These are phyloP conservation scores for Pythium grandisporangium DNA, from an alignment of 352 stramenopile genomes.

Conservation along the genomic window DNA sequence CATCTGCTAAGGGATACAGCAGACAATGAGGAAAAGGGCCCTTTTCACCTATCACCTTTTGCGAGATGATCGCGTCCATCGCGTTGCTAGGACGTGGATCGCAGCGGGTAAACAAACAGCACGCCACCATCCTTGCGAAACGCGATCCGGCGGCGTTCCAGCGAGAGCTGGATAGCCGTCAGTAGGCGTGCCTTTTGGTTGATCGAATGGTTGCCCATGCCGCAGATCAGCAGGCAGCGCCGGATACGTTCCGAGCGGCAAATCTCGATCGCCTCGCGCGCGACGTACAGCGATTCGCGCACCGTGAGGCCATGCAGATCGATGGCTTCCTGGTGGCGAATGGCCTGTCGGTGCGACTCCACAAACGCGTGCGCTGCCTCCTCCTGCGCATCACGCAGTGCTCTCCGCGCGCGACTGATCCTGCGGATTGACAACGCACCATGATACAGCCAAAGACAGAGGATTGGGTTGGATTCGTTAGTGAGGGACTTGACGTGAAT, in stretches of 20 bases:
- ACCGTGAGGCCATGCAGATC: conserved; percentile 65
- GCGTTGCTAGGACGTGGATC: conserved; percentile 9
- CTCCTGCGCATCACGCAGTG: conserved; percentile 51
- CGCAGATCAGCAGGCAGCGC: conserved; percentile 50
- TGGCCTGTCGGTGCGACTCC: conserved; percentile 28
- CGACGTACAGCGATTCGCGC: conserved; percentile 50
- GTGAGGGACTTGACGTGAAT: background rate
- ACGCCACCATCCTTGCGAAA: conserved; percentile 45
- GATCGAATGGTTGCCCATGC: conserved; percentile 58
- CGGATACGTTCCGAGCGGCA: conserved; percentile 50
- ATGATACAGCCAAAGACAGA: conserved; percentile 1
- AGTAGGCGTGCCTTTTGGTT: conserved; percentile 53
- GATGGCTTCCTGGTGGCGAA: conserved; percentile 43
- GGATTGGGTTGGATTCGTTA: background rate
- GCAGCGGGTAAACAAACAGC: conserved; percentile 58
- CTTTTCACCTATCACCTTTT: too few species aligned
- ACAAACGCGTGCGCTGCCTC: conserved; percentile 59
- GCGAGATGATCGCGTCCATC: background rate
- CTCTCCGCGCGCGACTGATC: conserved; percentile 31
- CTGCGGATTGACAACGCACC: too few species aligned
- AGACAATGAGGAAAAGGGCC: too few species aligned
- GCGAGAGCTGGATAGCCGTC: conserved; percentile 43
- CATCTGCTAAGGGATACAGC: too few species aligned
- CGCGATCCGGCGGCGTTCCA: conserved; percentile 46
- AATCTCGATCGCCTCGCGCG: conserved; percentile 45